These are phyloP conservation scores for Asclepias syriaca DNA, from an alignment of 257 asterid genomes.

Conservation along the genomic window DNA sequence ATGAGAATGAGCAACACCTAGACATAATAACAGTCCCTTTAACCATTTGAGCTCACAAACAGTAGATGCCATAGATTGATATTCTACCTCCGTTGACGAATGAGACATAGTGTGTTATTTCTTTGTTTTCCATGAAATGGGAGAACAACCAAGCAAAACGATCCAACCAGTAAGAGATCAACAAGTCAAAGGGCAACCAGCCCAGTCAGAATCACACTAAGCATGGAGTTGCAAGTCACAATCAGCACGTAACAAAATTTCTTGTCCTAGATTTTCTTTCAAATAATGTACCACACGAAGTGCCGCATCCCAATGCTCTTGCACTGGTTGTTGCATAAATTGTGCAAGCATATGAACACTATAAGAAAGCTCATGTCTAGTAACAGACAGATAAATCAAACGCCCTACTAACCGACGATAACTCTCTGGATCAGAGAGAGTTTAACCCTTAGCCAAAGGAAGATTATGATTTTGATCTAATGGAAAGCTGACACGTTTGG, in stretches of 20 bases:
- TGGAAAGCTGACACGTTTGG: background rate
- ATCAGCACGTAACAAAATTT: background rate
- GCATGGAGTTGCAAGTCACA: background rate
- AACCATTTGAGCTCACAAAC: background rate
- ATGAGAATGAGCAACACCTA: background rate
- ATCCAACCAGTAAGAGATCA: background rate
- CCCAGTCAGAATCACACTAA: background rate
- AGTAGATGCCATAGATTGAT: background rate
- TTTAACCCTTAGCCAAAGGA: rapidly evolving
- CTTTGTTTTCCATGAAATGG: background rate
- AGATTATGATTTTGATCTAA: background rate
- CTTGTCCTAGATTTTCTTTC: background rate
- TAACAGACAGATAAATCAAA: background rate
- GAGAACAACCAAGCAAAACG: background rate
- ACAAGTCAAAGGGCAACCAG: background rate
- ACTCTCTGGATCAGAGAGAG: background rate
- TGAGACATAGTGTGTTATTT: background rate
- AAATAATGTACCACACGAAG: background rate
- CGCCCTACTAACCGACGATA: background rate
- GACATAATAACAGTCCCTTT: background rate
- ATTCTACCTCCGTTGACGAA: background rate
- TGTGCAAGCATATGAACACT: background rate
- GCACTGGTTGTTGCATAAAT: background rate
- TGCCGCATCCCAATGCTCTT: background rate
- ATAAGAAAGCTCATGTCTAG: background rate